Evolutionary conservation across 2,329 filamentous ascomycete genomes (phyloP), one percentile per base, ranked within the genome.

Genomic region (Diaporthe ilicicola): DNA sequence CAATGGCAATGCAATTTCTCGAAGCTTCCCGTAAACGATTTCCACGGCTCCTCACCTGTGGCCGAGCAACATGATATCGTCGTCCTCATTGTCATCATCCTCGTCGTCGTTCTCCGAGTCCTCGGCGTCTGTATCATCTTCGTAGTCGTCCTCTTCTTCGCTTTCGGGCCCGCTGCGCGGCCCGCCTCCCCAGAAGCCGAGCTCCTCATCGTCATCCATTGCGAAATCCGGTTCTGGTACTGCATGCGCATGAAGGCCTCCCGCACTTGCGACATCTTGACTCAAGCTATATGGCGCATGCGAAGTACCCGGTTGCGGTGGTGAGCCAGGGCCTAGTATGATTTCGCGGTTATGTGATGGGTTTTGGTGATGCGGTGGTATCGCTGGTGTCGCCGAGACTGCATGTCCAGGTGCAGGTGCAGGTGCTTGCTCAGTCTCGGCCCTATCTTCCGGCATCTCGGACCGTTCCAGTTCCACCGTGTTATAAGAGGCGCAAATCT

Each of bases 401-500:
- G 32, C 17, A 27, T 44, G 10, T 12, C 37, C 42, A 13, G 24
- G 19, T 3, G 50, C 42, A 13, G 24, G 19, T 3, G 50, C 56
- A 12, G 66, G 51, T 39, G 27, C 51, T 42, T 27, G 37, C 15
- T 46, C 66, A 10, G 5, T 39, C 29, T 54, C 54, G 15, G 12
- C 24, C 27, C 53, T 27, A 15, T 65, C 54, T 9, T 46, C 55
- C n/a, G 71, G 71, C 68, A 70, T 72, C 12, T 64, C 53, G 22
- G 71, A 72, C 4, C 71, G 71, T 19, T 72, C 65, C 32, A 92
- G 80, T 76, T 92, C 88, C 19, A 87, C 88, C 0, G 91, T 93
- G 76, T 93, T 93, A 76, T 92, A 93, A 3, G 90, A 92, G 51
- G 86, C 84, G 77, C 91, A 93, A 44, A 92, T 89, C 17, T 87